Evolutionary conservation across 371 early-diverging fungal genomes (phyloP).

Genomic region (Mucor ambiguus): DNA sequence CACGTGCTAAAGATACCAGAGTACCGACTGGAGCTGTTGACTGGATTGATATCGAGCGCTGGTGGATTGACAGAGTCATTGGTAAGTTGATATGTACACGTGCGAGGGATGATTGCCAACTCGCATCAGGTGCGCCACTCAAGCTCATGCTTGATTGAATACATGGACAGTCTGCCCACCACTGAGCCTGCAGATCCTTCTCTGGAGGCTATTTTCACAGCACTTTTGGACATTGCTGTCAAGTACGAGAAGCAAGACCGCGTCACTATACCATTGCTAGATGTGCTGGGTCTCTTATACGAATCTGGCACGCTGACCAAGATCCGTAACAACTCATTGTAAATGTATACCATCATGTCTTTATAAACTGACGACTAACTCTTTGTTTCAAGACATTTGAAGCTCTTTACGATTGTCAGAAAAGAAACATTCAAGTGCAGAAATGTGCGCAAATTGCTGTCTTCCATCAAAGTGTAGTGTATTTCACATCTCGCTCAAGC

Average conservation of each 20-base stretch:
- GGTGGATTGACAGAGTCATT: slow-evolving; percentile 83
- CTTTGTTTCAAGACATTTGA: slow-evolving; percentile 29
- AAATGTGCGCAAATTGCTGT: slow-evolving; percentile 48
- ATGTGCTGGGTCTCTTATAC: slow-evolving; percentile 68
- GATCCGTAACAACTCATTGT: slow-evolving; percentile 41
- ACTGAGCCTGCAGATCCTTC: slow-evolving; percentile 13
- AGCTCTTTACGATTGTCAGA: slow-evolving; percentile 27
- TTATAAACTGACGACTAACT: not conserved
- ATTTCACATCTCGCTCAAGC: not conserved
- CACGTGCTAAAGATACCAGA: slow-evolving; percentile 53
- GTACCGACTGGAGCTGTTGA: slow-evolving; percentile 63
- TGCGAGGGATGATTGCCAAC: not conserved
- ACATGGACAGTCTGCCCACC: slow-evolving; percentile 49
- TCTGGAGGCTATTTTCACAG: slow-evolving; percentile 37
- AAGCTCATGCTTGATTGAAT: slow-evolving; percentile 65
- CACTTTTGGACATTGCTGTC: slow-evolving; percentile 47
- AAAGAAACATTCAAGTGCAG: slow-evolving; percentile 45
- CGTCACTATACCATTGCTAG: slow-evolving; percentile 67
- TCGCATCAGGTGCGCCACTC: slow-evolving; percentile 68
- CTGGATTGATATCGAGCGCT: slow-evolving; percentile 75
- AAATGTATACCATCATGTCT: slow-evolving; percentile 10
- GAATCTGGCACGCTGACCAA: slow-evolving; percentile 54
- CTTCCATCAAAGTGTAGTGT: slow-evolving; percentile 51
- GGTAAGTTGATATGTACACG: slow-evolving; percentile 40
- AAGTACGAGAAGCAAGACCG: slow-evolving; percentile 61